A percentile compares a stretch with the other conserved stretches of the same genome.
These are phyloP conservation scores for Pyrenophora teres DNA, from an alignment of 2,329 filamentous ascomycete species.

Conservation along the genomic window DNA sequence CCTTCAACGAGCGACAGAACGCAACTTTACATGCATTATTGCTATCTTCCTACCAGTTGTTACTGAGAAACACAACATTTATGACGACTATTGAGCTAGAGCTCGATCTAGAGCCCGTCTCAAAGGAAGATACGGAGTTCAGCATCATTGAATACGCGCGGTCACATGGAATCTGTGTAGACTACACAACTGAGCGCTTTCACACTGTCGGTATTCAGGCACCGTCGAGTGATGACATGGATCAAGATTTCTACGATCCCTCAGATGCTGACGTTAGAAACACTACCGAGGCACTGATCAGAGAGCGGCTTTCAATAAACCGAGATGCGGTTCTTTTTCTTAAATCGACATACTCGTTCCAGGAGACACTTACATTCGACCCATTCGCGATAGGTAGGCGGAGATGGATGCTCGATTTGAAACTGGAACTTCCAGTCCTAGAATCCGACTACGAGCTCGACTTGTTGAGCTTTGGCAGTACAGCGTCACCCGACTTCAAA, in stretches of 20 bases:
- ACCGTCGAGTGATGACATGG: conserved; percentile 14
- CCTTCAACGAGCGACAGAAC: background rate
- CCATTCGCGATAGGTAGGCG: conserved; percentile 9
- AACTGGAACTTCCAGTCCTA: conserved; percentile 55
- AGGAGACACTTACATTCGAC: background rate
- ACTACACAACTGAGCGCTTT: conserved; percentile 43
- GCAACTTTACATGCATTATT: background rate
- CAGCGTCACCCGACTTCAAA: conserved; percentile 29
- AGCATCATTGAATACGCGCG: conserved; percentile 55
- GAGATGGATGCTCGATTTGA: conserved; percentile 37
- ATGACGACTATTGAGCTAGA: conserved; percentile 15
- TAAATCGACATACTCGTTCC: conserved; percentile 19
- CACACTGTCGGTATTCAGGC: conserved; percentile 14
- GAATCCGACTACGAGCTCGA: conserved; percentile 53
- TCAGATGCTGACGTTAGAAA: conserved; percentile 18
- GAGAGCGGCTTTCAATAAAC: conserved; percentile 36
- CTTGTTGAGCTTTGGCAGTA: conserved; percentile 45
- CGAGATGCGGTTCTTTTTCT: conserved; percentile 39
- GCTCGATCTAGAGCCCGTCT: conserved; percentile 14
- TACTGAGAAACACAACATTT: background rate
- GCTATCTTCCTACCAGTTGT: background rate
- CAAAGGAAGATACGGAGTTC: conserved; percentile 32
- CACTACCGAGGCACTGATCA: conserved; percentile 20
- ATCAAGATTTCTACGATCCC: conserved; percentile 29
- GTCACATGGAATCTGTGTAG: conserved; percentile 49